Conservation (phyloP, 495 filamentous ascomycete genomes). For the Daldinia decipiens region DNA sequence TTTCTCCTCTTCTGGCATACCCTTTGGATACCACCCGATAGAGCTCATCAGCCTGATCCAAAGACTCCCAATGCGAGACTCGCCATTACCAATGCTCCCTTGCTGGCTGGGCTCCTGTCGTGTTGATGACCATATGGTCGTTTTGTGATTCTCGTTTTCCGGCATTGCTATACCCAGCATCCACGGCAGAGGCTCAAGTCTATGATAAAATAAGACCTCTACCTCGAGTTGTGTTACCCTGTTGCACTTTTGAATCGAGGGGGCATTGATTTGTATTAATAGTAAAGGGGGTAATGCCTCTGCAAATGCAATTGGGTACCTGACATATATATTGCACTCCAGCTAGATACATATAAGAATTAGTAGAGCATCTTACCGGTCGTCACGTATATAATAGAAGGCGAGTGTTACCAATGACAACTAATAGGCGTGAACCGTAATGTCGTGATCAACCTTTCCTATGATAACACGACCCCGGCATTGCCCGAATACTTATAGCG, state of each 20-base stretch:
- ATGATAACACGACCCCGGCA: constrained; percentile 26
- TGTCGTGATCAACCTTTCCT: constrained; percentile 25
- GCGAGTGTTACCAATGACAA: neutral
- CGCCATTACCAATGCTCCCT: neutral
- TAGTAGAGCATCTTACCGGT: neutral
- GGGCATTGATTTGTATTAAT: neutral
- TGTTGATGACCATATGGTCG: neutral
- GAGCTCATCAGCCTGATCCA: constrained; percentile 48
- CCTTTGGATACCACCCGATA: constrained; percentile 47
- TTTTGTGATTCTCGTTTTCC: constrained; percentile 9
- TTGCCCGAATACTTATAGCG: neutral
- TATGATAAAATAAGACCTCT: neutral
- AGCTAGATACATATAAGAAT: neutral
- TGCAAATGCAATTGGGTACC: neutral
- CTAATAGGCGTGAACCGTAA: neutral
- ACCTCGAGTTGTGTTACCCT: neutral
- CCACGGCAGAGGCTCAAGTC: neutral
- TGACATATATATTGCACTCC: neutral
- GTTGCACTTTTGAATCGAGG: neutral
- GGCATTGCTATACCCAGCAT: neutral
- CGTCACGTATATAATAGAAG: neutral
- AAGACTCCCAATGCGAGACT: neutral
- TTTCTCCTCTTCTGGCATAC: constrained; percentile 46
- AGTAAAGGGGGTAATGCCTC: neutral
- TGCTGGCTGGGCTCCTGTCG: neutral